These are phyloP conservation scores for Saccharomycopsis lassenensis DNA, from an alignment of 805 yeast species.

Conservation along the genomic window DNA sequence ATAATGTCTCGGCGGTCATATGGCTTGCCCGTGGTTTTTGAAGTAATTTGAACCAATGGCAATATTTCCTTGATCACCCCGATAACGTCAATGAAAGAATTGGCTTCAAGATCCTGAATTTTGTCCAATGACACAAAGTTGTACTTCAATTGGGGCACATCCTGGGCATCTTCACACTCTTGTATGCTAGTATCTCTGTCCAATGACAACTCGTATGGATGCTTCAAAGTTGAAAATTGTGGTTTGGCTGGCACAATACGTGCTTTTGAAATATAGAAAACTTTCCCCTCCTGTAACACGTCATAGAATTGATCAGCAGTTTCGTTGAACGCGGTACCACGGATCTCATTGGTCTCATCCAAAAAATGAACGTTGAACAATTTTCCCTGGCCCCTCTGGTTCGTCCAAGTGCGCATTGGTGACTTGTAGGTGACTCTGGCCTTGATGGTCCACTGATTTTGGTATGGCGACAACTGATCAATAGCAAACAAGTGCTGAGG, in stretches of 20 bases:
- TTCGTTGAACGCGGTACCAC: slow-evolving; percentile 90
- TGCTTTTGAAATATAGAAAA: slow-evolving; percentile 74
- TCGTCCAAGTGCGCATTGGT: slow-evolving; percentile 81
- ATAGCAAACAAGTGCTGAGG: slow-evolving; percentile 51
- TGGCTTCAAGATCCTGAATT: slow-evolving; percentile 57
- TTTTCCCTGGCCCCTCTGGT: slow-evolving; percentile 80
- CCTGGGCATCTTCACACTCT: slow-evolving; percentile 45
- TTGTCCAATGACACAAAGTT: slow-evolving; percentile 61
- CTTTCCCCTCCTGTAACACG: slow-evolving; percentile 76
- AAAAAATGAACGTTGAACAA: slow-evolving; percentile 78
- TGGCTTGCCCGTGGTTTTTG: slow-evolving; percentile 81
- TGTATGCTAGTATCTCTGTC: slow-evolving; percentile 70
- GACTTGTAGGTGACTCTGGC: slow-evolving; percentile 86
- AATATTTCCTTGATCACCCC: slow-evolving; percentile 76
- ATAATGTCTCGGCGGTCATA: slow-evolving; percentile 85
- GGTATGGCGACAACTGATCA: slow-evolving; percentile 85
- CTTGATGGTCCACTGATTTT: slow-evolving; percentile 82
- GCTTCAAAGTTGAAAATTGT: slow-evolving; percentile 70
- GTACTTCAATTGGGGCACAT: slow-evolving; percentile 72
- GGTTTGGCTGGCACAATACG: slow-evolving; percentile 76
- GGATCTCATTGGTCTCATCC: slow-evolving; percentile 92
- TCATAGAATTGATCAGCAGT: slow-evolving; percentile 72
- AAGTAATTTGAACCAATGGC: slow-evolving; percentile 66
- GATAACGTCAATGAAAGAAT: slow-evolving; percentile 70
- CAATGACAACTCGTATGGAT: slow-evolving; percentile 79